Base-by-base conservation (phyloP, 768 basidiomycete genomes). In the Boletellus ananiceps region DNA sequence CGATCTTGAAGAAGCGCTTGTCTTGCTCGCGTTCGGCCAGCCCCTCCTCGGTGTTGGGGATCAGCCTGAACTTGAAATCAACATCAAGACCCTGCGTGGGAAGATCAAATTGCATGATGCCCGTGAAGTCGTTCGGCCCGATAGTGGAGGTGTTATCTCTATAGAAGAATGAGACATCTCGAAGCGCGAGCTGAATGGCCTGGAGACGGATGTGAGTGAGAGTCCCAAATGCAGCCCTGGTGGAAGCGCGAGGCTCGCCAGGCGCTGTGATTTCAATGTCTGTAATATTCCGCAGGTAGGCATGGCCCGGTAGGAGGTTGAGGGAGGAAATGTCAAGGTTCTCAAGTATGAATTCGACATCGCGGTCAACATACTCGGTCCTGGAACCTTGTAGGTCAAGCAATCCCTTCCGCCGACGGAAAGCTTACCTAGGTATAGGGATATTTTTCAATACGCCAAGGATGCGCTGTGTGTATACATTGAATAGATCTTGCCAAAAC, bases 401-500 rank as follows among this genome's bases (percentile, higher is more conserved):
- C 32, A 9, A 11, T 4, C 31, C 23, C 11, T 7, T 39, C 7
- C 16, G 8, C 50, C 2, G 1, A 18, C 5, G 13, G 6, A 60
- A 5, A 9, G 56, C 71, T 15, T 49, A 81, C 85, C 85, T 76
- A 6, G 86, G 86, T 43, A 88, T 86, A 11, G 86, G 86, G 13
- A 88, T 66, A 45, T 79, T 77, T 56, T 79, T 78, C 61, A 87
- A 53, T 59, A 77, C 67, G 23, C 51, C 57, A 47, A 85, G 62
- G 1, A 79, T 31, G 8, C 77, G 75, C 14, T 88, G 89, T 1
- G 86, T 63, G 59, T 90, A 91, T 14, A 90, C 84, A 57, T 84
- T 86, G 72, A 88, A 83, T 7, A 91, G 51, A 52, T 93, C 91
- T 62, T 84, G 78, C 84, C 83, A 87, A 68, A 88, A 79, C 86